These are phyloP conservation scores for Diaporthe capsici DNA, from an alignment of 2,329 filamentous ascomycete species.

Conservation along the genomic window DNA sequence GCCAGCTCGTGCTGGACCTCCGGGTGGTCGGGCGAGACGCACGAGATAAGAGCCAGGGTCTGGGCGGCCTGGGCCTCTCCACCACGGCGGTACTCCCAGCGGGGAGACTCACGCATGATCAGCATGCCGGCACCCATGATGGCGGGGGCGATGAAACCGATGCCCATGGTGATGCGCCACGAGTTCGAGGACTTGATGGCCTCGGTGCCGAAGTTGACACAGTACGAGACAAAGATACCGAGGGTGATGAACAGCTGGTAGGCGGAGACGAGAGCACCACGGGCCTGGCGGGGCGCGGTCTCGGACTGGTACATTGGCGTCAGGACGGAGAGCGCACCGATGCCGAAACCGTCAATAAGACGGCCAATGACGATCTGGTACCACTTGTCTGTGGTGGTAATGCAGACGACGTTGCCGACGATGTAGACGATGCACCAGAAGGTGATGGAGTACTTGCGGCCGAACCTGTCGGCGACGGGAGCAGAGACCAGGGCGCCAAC, in stretches of 20 bases:
- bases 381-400: constrained; percentile 71
- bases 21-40: constrained; percentile 31
- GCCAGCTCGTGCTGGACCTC: constrained; percentile 39
- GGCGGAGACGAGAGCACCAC: constrained; percentile 52
- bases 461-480: constrained; percentile 69
- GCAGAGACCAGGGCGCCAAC: constrained; percentile 68
- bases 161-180: constrained; percentile 74
- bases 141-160: constrained; percentile 67
- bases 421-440: constrained; percentile 70
- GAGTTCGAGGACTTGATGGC: constrained; percentile 59
- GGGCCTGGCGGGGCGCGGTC: constrained; percentile 71
- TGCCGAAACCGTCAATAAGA: constrained; percentile 76
- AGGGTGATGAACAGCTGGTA: constrained; percentile 53
- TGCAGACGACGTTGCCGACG: constrained; percentile 76
- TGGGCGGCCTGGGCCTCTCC: constrained; percentile 39
- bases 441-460: constrained; percentile 68
- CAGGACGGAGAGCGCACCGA: constrained; percentile 75
- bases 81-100: constrained; percentile 55
- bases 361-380: constrained; percentile 76
- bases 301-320: constrained; percentile 79
- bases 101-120: constrained; percentile 68
- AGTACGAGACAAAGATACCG: constrained; percentile 50
- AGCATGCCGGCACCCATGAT: constrained; percentile 68
- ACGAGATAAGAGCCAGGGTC: constrained; percentile 40
- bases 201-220: constrained; percentile 67